Evolutionary conservation across 495 filamentous ascomycete species (phyloP), one percentile per base, ranked within the genome.

Genomic region (Tetracladium setigerum): DNA sequence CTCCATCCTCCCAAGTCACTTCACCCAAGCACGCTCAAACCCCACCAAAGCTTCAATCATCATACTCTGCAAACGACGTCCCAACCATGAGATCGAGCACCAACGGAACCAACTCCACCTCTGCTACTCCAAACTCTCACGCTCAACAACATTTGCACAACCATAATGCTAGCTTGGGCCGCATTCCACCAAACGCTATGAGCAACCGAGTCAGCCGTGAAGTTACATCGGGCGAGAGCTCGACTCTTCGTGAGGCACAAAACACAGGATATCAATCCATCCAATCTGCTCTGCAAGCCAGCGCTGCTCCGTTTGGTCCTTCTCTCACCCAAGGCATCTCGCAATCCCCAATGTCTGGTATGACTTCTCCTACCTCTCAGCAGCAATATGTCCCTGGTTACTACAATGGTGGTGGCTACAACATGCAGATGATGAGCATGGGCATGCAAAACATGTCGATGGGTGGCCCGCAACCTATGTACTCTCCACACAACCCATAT

Each of bases 11-110:
- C 0, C 49, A 64, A 6, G 58, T 68, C 13, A 64, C 71, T 0
- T 58, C 73, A 4, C 52, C 67, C 1, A 64, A 38, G 46, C 67
- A 74, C 37, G 57, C 58, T 32, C 63, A 72, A 61, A 76, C 70
- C 60, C 81, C 67, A 49, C 83, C 72, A 50, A 90, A 79, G 69
- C 64, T 94, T 31, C 84, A 89, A 64, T 81, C 85, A 3, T 95
- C 91, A 2, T 96, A 87, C 65, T 96, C 92, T 2, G 82, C 89
- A 16, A 86, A 82, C 61, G 92, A 96, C 56, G 68, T 96, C 4
- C 86, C 91, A n/a, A 95, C 89, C 1, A 69, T 88, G 53, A 92
- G 89, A 71, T 44, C 52, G 13, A 58, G 47, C 48, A 43, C 64
- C 12, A 62, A 67, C 15, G 62, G 63, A 41, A 49, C 62, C 16